Conservation (phyloP, 495 filamentous ascomycete genomes). For the Cenococcum geophilum region DNA sequence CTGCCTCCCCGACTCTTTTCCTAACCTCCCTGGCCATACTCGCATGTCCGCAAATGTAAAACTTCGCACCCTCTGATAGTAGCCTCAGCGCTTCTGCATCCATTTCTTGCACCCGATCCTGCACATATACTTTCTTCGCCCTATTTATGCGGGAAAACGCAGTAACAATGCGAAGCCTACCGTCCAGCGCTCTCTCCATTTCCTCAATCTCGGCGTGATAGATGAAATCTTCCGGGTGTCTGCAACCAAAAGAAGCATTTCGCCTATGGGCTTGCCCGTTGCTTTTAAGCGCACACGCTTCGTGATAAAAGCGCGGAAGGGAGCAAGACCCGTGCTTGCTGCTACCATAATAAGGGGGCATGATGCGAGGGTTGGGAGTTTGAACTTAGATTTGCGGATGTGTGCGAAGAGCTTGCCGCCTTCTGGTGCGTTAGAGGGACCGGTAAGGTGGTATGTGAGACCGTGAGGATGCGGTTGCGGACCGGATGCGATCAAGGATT, state of each 20-base stretch:
- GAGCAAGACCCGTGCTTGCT: slow-evolving; percentile 90
- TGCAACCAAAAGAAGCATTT: slow-evolving; percentile 90
- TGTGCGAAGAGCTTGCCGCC: slow-evolving; percentile 40
- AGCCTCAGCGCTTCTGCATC: slow-evolving; percentile 57
- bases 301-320: slow-evolving; percentile 95
- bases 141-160: slow-evolving; percentile 93
- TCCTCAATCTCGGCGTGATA: slow-evolving; percentile 99
- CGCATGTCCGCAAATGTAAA: slow-evolving; percentile 49
- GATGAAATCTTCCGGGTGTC: slow-evolving; percentile 92
- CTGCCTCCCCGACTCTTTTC: slow-evolving; percentile 35
- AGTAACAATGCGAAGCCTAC: slow-evolving; percentile 63
- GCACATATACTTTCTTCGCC: slow-evolving; percentile 91
- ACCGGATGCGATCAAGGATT: slow-evolving; percentile 13
- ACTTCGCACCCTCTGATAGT: slow-evolving; percentile 40
- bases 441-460: slow-evolving; percentile 39
- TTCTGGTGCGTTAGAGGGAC: slow-evolving; percentile 32
- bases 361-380: slow-evolving; percentile 76
- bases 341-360: slow-evolving; percentile 96
- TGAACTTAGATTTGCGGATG: slow-evolving; percentile 50
- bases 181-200: slow-evolving; percentile 75
- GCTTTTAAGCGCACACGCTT: slow-evolving; percentile 92
- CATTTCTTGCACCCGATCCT: slow-evolving; percentile 88
- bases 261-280: slow-evolving; percentile 84
- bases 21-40: slow-evolving; percentile 49
- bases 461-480: slow-evolving; percentile 33